Base-by-base conservation (phyloP, 2,329 filamentous ascomycete species). In the Aspergillus sp. region DNA sequence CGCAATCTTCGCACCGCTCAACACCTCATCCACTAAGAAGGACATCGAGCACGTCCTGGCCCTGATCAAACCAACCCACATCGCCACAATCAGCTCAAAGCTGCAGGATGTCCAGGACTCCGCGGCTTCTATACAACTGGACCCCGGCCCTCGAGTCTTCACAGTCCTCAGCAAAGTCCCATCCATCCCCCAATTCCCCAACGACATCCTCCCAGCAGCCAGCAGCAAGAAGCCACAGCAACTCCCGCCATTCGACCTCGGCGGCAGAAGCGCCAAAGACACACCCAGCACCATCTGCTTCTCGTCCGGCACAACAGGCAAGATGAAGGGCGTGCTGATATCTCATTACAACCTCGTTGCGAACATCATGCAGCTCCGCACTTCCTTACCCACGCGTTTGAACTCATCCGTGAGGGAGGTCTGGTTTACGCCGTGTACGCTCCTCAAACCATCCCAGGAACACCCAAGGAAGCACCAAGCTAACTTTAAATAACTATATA, bases 281-380 rank as follows among this genome's bases (percentile, higher is more conserved):
- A 55, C 59, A 2, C 54, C 62, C 11, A 64, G 62, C 56, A 63
- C 63, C 3, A 64, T 65, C 33, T 65, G 63, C 0, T 96, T 95
- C 72, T 90, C 86, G 52, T 90, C 86, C 11, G 91, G 91, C 13
- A 96, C 91, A 0, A 96, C 91, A 0, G 91, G 91, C 0, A 78
- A 90, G 50, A 90, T 91, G 2, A 96, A 96, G 73, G 91, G 91
- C 9, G 91, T 96, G 15, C 87, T 89, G 82, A 79, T 96, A 24
- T 88, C 85, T 2, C 91, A 96, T 74, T 73, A 77, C 62, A 96
- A 96, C 69, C 84, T 96, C 59, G 84, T 92, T 11, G 77, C 89
- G 58, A 93, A 95, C 70, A 66, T 84, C 8, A 44, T 64, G n/a
- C 56, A 44, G 15, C 58, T 64, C 53, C 64, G 64, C 17, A 59